phyloP scores from a whole-genome alignment of 1,284 basidiomycete genomes.

The Wallemia hederae region DNA sequence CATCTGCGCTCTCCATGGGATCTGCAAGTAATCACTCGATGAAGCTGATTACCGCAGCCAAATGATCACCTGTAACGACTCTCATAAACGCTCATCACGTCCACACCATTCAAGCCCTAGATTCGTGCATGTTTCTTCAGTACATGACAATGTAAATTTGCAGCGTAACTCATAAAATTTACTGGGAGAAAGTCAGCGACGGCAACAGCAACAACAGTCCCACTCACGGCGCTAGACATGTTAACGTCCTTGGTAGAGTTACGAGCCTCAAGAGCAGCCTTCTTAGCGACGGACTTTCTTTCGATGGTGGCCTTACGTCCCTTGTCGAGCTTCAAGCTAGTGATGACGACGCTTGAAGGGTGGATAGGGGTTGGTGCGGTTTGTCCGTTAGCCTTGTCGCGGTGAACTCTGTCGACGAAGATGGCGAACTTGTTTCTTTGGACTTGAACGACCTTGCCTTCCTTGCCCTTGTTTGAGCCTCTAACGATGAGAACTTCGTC shows the following conservation, averaged over 20 bases:
- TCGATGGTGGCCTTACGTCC: background rate
- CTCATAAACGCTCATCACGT: background rate
- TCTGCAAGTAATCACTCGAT: no score
- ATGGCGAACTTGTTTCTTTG: conserved; percentile 99
- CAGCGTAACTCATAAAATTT: background rate
- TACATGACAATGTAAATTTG: background rate
- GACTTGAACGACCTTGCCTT: conserved; percentile 89
- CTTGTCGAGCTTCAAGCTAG: conserved; percentile 51
- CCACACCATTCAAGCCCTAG: background rate
- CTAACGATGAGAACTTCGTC: conserved; percentile 93
- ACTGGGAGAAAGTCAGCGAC: background rate
- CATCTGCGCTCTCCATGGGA: no score
- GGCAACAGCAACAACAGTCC: background rate
- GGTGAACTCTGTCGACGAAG: conserved; percentile 88
- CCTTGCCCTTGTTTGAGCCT: conserved; percentile 89
- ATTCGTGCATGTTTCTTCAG: background rate
- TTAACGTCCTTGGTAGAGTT: background rate
- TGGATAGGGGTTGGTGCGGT: conserved; percentile 79
- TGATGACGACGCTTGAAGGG: conserved; percentile 92
- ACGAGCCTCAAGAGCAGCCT: conserved; percentile 1
- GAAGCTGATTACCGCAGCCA: no score
- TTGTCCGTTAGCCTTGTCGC: conserved; percentile 94
- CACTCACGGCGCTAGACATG: background rate
- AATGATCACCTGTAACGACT: no score
- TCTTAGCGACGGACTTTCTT: background rate